Evolutionary conservation across 129 eudicot genomes (phyloP).

Genomic region (Tagetes erecta): DNA sequence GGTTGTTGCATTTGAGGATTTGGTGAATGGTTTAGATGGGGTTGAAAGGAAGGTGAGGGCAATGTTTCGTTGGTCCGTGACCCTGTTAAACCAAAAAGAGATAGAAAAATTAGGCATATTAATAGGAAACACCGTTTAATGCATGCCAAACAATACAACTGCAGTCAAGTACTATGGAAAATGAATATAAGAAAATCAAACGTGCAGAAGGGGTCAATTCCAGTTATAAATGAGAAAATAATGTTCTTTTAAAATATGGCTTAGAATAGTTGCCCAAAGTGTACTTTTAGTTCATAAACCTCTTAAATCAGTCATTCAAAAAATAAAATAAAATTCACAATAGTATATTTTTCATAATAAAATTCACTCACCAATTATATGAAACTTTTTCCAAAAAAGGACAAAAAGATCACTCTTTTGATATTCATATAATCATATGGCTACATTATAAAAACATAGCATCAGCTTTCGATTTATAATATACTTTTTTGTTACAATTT

Average conservation of each 20-base stretch:
- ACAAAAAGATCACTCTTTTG: neutral
- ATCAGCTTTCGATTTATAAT: neutral
- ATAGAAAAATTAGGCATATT: neutral
- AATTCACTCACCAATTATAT: neutral
- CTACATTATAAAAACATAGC: slow-evolving; percentile 1
- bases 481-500: neutral
- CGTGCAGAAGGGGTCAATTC: neutral
- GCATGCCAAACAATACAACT: neutral
- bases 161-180: neutral
- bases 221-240: neutral
- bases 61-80: slow-evolving; percentile 32
- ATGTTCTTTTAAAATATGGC: neutral
- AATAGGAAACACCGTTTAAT: neutral
- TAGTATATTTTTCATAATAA: neutral
- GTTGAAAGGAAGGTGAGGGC: slow-evolving; percentile 45
- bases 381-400: neutral
- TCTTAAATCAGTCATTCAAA: neutral
- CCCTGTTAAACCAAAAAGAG: slow-evolving; percentile 47
- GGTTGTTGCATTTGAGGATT: slow-evolving; percentile 43
- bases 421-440: neutral
- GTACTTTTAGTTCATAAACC: neutral
- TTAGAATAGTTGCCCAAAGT: neutral
- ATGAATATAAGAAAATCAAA: neutral
- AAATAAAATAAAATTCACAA: neutral
- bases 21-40: slow-evolving; percentile 37